Evolutionary conservation across 768 basidiomycete genomes (phyloP).

Genomic region (Panaeolus papilionaceus): DNA sequence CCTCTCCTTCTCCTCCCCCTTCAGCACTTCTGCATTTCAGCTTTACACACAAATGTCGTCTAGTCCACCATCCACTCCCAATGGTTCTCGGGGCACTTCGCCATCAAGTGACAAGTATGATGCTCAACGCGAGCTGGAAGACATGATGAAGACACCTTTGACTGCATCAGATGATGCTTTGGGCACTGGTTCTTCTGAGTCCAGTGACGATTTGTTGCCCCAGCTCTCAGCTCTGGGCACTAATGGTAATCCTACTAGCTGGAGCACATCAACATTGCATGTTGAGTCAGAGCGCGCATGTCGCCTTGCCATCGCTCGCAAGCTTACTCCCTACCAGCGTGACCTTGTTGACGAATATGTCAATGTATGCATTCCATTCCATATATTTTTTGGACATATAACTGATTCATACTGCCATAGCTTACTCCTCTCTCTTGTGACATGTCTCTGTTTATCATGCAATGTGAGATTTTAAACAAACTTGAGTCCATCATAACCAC

Average conservation of each 20-base stretch:
- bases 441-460: slow-evolving; percentile 17
- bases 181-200: no score
- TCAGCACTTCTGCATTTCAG: no score
- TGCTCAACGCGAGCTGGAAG: neutral
- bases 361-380: no score
- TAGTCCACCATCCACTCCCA: no score
- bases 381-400: no score
- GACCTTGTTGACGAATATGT: slow-evolving; percentile 10
- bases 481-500: slow-evolving; percentile 11
- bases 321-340: slow-evolving; percentile 22
- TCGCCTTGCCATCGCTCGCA: slow-evolving; percentile 10
- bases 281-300: neutral
- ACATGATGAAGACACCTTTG: neutral
- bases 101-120: neutral
- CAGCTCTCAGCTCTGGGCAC: no score
- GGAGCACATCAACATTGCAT: neutral
- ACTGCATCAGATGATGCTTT: neutral
- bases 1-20: no score
- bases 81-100: no score
- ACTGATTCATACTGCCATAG: no score
- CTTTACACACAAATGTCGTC: no score
- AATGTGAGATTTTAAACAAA: slow-evolving; percentile 18
- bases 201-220: no score
- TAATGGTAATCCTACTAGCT: no score
- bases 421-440: slow-evolving; percentile 5